phyloP scores from a whole-genome alignment of 2,329 filamentous ascomycete species.

The Microcyclospora pomicola region DNA sequence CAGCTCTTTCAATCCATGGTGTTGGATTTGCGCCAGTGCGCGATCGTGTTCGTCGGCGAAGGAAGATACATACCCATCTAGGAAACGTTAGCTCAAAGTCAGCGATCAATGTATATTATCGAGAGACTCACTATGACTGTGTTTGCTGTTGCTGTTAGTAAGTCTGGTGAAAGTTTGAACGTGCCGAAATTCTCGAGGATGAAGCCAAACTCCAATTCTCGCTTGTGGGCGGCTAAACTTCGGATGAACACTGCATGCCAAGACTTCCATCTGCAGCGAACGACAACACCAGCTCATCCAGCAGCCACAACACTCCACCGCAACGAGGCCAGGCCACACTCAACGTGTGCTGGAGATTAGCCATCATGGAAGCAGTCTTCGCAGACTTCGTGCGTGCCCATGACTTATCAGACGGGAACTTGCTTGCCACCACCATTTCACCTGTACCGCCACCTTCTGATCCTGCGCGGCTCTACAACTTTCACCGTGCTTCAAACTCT shows the following conservation, averaged over 20 bases:
- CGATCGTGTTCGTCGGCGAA: constrained; percentile 7
- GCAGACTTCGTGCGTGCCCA: constrained; percentile 60
- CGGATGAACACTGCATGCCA: constrained; percentile 1
- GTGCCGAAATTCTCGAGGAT: neutral
- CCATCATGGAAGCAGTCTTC: constrained; percentile 54
- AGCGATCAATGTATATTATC: too few relatives aligned
- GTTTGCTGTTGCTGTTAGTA: constrained; percentile 10
- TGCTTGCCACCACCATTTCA: constrained; percentile 59
- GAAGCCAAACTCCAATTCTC: neutral
- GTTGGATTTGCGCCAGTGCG: constrained; percentile 4
- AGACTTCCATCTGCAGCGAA: neutral
- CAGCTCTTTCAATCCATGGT: constrained; percentile 16
- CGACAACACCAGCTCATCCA: too few relatives aligned
- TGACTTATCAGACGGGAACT: constrained; percentile 48
- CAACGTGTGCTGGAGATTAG: neutral
- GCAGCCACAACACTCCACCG: too few relatives aligned
- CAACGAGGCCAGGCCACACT: too few relatives aligned
- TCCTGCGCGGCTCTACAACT: constrained; percentile 51
- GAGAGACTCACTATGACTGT: constrained; percentile 10
- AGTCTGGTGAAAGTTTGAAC: constrained; percentile 3
- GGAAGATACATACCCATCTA: constrained; percentile 47
- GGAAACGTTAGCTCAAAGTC: constrained; percentile 15
- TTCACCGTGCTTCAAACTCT: constrained; percentile 58
- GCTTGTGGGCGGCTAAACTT: constrained; percentile 1
- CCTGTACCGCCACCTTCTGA: constrained; percentile 52